These are phyloP conservation scores for Paramecium biaurelia DNA, from an alignment of 73 alveolate species.

Conservation along the genomic window DNA sequence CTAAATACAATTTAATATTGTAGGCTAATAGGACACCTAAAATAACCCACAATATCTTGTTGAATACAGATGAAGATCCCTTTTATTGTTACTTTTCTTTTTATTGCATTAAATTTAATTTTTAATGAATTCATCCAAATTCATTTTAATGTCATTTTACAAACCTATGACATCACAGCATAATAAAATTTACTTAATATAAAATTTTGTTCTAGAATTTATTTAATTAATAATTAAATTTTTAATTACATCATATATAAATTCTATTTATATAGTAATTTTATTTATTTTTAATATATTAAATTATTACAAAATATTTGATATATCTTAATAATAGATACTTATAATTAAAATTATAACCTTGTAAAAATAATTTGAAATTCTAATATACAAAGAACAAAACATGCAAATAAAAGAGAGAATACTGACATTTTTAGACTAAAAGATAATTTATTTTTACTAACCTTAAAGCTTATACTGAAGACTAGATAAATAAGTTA, in stretches of 20 bases:
- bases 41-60: not conserved
- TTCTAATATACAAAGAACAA: too few relatives aligned
- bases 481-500: too few relatives aligned
- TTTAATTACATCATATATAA: not conserved
- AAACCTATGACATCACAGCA: not conserved
- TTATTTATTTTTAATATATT: too few relatives aligned
- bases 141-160: not conserved
- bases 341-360: too few relatives aligned
- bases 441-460: too few relatives aligned
- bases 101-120: not conserved
- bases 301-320: too few relatives aligned
- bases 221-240: not conserved
- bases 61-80: not conserved
- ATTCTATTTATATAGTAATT: not conserved
- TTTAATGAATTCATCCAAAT: not conserved
- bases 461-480: too few relatives aligned
- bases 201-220: not conserved
- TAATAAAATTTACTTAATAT: not conserved
- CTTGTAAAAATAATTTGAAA: too few relatives aligned
- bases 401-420: too few relatives aligned
- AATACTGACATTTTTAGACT: too few relatives aligned
- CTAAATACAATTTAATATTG: not conserved
- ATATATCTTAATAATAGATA: too few relatives aligned
- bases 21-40: not conserved
- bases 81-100: not conserved